Percentiles rank a stretch among this genome's conserved stretches.
These are phyloP conservation scores for Candida glaebosa DNA, from an alignment of 805 yeast genomes.

Conservation along the genomic window DNA sequence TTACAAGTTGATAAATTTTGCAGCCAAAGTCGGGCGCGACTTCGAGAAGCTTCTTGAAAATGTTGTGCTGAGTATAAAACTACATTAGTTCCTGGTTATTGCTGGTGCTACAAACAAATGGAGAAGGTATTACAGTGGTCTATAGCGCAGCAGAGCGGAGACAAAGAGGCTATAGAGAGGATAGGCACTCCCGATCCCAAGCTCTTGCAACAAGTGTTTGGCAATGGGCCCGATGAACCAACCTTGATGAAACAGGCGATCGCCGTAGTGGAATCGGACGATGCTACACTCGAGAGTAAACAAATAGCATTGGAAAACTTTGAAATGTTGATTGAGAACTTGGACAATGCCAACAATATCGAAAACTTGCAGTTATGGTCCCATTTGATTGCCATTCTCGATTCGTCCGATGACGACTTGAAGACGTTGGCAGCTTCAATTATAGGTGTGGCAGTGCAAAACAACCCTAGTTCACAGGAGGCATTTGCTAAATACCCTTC, in stretches of 20 bases:
- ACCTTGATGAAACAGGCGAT: conserved; percentile 80
- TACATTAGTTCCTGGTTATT: too few relatives aligned
- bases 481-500: conserved; percentile 52
- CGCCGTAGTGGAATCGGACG: conserved; percentile 52
- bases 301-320: conserved; percentile 82
- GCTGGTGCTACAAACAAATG: too few relatives aligned
- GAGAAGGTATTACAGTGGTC: conserved; percentile 94
- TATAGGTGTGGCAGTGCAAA: conserved; percentile 90
- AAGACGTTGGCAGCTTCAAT: conserved; percentile 64
- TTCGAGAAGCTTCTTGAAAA: too few relatives aligned
- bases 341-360: conserved; percentile 92
- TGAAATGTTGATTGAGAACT: conserved; percentile 88
- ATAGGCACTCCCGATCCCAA: conserved; percentile 79
- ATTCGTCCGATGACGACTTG: conserved; percentile 36
- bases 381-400: conserved; percentile 54
- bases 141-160: conserved; percentile 69
- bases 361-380: conserved; percentile 83
- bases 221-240: conserved; percentile 76
- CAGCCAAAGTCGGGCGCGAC: too few relatives aligned
- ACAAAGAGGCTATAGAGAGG: conserved; percentile 59
- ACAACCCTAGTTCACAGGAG: conserved; percentile 73
- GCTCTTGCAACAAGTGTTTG: conserved; percentile 70
- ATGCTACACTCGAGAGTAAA: conserved; percentile 59
- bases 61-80: too few relatives aligned
- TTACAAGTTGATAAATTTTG: too few relatives aligned